Base-by-base conservation (phyloP, 345 rosid species). In the Hibiscus syriacus region DNA sequence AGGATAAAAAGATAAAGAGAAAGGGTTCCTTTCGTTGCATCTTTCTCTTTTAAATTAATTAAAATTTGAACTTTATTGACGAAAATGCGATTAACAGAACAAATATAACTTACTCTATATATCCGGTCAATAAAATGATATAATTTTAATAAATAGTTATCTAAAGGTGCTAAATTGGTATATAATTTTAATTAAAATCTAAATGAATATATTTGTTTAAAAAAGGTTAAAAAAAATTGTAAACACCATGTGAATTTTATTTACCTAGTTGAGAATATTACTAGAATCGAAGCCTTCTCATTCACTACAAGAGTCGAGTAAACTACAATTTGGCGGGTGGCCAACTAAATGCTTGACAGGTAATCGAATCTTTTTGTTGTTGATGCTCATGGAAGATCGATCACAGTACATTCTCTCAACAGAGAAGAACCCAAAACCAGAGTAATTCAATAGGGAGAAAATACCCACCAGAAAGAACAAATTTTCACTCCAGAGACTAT, bases 311-410 rank as follows among this genome's bases (percentile, higher is more conserved):
- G 52, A 3, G 34, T 9, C 49, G 38, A 14, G 60, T 58, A 50
- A 59, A 49, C 27, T 5, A 36, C 46, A 55, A 25, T 64, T 66
- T 69, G 81, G 81, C 77, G 79, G 86, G 84, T 80, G 82, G 61
- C 65, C 34, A 72, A 68, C 67, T 52, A 76, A 67, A 72, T 74
- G 76, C 74, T 49, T 19, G 43, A 72, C 82, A 78, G 78, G 73
- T 59, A 46, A 77, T 64, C 68, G 26, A 54, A 16, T 64, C 14
- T n/a, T 34, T 74, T 63, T 46, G 8, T 70, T 59, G 20, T 69
- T 62, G 52, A 54, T 53, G 69, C 10, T 19, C 52, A 54, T 53
- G n/a, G 69, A 34, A 36, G 69, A 38, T 55, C 59, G 25, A 13
- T 45, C 49, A 17, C 43, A 7, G 23, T 36, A 16, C 5, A 16